A percentile compares a stretch with the other conserved stretches of the same genome.
These are phyloP conservation scores for Blastomyces gilchristii DNA, from an alignment of 2,329 filamentous ascomycete genomes.

Conservation along the genomic window DNA sequence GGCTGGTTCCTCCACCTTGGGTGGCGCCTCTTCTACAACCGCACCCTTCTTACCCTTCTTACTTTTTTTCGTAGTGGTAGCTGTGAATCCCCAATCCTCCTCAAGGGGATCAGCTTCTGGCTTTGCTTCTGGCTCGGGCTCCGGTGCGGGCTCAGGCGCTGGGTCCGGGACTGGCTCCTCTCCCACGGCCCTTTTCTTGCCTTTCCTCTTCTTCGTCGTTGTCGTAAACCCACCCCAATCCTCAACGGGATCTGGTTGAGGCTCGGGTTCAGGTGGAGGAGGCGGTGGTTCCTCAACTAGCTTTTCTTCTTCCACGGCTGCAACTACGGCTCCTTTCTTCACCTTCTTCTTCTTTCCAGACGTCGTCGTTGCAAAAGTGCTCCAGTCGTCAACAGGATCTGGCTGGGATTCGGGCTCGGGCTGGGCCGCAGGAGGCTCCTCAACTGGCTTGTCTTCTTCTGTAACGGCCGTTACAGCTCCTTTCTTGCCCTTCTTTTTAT, in stretches of 20 bases:
- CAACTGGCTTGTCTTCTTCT: slow-evolving; percentile 17
- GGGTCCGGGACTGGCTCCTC: slow-evolving; percentile 28
- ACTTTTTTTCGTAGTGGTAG: slow-evolving; percentile 20
- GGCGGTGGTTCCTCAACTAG: slow-evolving; percentile 25
- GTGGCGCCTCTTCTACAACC: slow-evolving; percentile 12
- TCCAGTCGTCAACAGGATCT: slow-evolving; percentile 19
- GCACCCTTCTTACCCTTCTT: slow-evolving; percentile 25
- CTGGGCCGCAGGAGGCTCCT: not conserved
- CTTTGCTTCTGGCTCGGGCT: slow-evolving; percentile 15
- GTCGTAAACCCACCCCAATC: slow-evolving; percentile 23
- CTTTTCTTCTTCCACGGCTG: slow-evolving; percentile 33
- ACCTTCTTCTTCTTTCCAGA: slow-evolving; percentile 33
- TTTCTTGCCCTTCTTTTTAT: slow-evolving; percentile 42
- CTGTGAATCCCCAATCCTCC: slow-evolving; percentile 24
- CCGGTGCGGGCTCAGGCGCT: not conserved
- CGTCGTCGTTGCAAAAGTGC: slow-evolving; percentile 6
- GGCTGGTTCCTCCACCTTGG: slow-evolving; percentile 16
- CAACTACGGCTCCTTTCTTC: slow-evolving; percentile 14
- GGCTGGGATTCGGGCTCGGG: slow-evolving; percentile 11
- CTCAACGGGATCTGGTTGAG: slow-evolving; percentile 20
- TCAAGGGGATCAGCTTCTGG: slow-evolving; percentile 20
- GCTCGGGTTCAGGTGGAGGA: slow-evolving; percentile 8
- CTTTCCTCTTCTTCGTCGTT: slow-evolving; percentile 1
- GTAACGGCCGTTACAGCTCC: slow-evolving; percentile 30
- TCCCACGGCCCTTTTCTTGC: slow-evolving; percentile 37